Conservation (phyloP, 2,329 filamentous ascomycete species). For the Sporothrix globosa region DNA sequence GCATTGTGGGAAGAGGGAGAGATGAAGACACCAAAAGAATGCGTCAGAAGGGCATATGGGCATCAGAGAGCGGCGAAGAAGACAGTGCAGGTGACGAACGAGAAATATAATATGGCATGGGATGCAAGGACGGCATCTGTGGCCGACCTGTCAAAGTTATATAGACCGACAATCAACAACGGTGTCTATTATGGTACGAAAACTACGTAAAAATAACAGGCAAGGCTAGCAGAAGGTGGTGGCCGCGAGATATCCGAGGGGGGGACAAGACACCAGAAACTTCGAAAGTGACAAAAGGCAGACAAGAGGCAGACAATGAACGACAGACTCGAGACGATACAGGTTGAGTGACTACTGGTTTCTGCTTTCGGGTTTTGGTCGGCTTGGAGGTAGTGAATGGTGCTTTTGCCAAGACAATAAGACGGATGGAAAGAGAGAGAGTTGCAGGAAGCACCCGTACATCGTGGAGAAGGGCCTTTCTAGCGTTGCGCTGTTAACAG, state of each 20-base stretch:
- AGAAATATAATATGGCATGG: background rate
- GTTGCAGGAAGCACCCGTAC: background rate
- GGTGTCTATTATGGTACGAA: no score
- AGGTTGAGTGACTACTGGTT: background rate
- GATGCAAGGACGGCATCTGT: constrained; percentile 2
- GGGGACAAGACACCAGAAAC: background rate
- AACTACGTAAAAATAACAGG: no score
- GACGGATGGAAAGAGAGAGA: background rate
- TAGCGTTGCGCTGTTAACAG: constrained; percentile 1
- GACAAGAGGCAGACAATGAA: no score
- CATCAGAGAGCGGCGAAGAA: no score
- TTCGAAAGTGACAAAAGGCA: background rate
- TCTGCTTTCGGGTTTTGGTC: background rate
- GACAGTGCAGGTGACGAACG: background rate
- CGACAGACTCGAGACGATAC: background rate
- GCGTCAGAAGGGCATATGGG: background rate
- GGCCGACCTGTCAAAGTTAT: constrained; percentile 26
- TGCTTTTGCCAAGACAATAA: constrained; percentile 23
- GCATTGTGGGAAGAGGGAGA: constrained; percentile 22
- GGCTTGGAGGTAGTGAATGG: background rate
- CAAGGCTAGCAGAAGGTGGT: background rate
- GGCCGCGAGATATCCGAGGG: background rate
- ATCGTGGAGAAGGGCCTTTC: background rate
- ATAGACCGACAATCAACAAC: constrained; percentile 13
- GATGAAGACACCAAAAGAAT: background rate